These are phyloP conservation scores for Aegilops tauschii DNA, from an alignment of 176 grass and related monocot genomes.

Conservation along the genomic window DNA sequence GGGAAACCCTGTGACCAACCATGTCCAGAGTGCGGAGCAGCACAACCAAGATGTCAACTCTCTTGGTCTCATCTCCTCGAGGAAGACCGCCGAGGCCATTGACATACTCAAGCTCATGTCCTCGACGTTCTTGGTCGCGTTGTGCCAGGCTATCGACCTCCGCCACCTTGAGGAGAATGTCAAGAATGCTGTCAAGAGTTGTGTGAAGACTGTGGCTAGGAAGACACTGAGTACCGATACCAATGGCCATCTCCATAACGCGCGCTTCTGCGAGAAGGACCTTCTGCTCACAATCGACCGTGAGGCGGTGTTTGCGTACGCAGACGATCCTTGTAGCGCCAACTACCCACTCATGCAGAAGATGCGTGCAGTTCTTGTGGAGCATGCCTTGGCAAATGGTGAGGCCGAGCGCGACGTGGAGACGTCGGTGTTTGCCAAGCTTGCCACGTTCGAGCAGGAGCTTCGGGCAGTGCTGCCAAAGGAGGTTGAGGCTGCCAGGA, in stretches of 20 bases:
- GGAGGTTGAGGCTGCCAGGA: slow-evolving; percentile 46
- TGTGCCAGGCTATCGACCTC: slow-evolving; percentile 74
- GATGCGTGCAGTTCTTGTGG: slow-evolving; percentile 59
- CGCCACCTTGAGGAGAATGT: slow-evolving; percentile 82
- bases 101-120: slow-evolving; percentile 93
- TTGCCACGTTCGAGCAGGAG: slow-evolving; percentile 51
- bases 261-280: slow-evolving; percentile 73
- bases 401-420: slow-evolving; percentile 37
- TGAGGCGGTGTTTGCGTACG: slow-evolving; percentile 64
- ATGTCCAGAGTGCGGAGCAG: slow-evolving; percentile 93
- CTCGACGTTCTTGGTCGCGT: slow-evolving; percentile 67
- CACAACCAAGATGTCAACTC: slow-evolving; percentile 97
- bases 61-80: slow-evolving; percentile 74
- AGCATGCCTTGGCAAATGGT: slow-evolving; percentile 57
- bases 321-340: slow-evolving; percentile 63
- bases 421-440: slow-evolving; percentile 74
- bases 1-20: slow-evolving; percentile 82
- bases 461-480: slow-evolving; percentile 40
- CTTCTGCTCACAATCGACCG: slow-evolving; percentile 55
- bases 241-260: slow-evolving; percentile 43
- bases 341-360: slow-evolving; percentile 68
- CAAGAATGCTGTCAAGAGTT: slow-evolving; percentile 50
- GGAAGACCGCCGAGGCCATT: slow-evolving; percentile 80
- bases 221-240: slow-evolving; percentile 48
- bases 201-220: slow-evolving; percentile 45